Percentiles rank a stretch among this genome's conserved stretches.
Evolutionary conservation across 2,329 filamentous ascomycete species (phyloP).

Genomic region (Alternaria alternata): DNA sequence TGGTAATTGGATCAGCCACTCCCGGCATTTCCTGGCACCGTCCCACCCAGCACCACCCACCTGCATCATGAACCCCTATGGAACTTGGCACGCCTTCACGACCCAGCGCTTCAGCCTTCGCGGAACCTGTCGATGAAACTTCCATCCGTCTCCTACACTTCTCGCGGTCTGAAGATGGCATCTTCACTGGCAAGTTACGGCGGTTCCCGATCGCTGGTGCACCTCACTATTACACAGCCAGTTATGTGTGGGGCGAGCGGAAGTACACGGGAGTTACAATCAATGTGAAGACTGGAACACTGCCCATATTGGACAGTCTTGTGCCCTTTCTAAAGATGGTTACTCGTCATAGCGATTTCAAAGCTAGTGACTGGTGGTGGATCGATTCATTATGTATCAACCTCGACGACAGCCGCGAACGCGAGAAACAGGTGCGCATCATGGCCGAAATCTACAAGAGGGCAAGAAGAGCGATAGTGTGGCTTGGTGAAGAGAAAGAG

Average conservation of each 20-base stretch:
- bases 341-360: too few relatives aligned
- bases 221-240: constrained; percentile 40
- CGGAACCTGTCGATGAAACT: constrained; percentile 10
- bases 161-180: constrained; percentile 11
- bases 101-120: neutral
- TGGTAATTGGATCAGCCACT: neutral
- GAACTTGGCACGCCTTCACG: neutral
- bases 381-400: constrained; percentile 45
- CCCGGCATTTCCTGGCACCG: neutral
- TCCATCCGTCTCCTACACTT: constrained; percentile 38
- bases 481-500: constrained; percentile 36
- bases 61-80: neutral
- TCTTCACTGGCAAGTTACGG: constrained; percentile 26
- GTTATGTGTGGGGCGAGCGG: constrained; percentile 18
- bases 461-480: constrained; percentile 32
- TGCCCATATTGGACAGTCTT: too few relatives aligned
- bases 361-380: constrained; percentile 26
- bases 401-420: constrained; percentile 33
- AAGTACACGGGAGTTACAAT: too few relatives aligned
- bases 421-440: constrained; percentile 41
- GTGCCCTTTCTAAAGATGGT: too few relatives aligned
- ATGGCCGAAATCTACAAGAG: constrained; percentile 44
- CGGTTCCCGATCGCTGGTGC: constrained; percentile 33
- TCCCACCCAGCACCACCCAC: neutral
- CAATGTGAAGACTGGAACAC: too few relatives aligned